Percentiles rank a stretch among this genome's conserved stretches.
phyloP scores from a whole-genome alignment of 331 rosid genomes.

The Quercus phellos region DNA sequence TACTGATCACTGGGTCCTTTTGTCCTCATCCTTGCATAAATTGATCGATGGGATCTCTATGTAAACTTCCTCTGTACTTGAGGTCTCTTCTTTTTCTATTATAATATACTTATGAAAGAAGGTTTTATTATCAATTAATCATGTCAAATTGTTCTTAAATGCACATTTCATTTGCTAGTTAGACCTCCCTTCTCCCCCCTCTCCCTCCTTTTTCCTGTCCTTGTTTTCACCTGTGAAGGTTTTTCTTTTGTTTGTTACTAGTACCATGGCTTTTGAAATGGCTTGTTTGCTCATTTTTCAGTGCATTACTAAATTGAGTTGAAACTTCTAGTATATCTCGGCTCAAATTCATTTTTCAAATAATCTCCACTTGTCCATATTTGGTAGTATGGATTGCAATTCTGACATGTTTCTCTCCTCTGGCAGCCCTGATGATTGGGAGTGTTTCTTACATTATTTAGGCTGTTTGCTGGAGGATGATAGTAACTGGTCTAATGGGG shows the following conservation, averaged over 20 bases:
- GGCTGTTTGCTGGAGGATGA: constrained; percentile 93
- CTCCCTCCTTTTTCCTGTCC: not conserved
- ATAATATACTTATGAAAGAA: not conserved
- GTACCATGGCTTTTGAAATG: not conserved
- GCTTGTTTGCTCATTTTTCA: not conserved
- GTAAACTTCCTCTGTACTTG: not conserved
- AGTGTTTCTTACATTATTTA: constrained; percentile 83
- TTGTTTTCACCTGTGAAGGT: not conserved
- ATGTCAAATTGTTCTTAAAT: not conserved
- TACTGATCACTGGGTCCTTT: not conserved
- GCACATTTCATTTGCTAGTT: not conserved
- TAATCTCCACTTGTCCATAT: constrained; percentile 8
- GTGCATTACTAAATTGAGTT: not conserved
- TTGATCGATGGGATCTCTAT: not conserved
- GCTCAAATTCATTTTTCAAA: not conserved
- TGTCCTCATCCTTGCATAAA: not conserved
- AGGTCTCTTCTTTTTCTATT: not conserved
- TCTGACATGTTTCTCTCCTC: constrained; percentile 26
- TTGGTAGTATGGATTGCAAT: not conserved
- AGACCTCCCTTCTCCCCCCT: not conserved
- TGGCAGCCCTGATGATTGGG: constrained; percentile 99
- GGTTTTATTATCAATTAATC: not conserved
- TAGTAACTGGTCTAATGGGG: constrained; percentile 57
- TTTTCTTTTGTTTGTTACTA: not conserved
- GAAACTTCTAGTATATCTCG: not conserved